Evolutionary conservation across 768 basidiomycete species (phyloP).

Genomic region (Suillus subaureus): DNA sequence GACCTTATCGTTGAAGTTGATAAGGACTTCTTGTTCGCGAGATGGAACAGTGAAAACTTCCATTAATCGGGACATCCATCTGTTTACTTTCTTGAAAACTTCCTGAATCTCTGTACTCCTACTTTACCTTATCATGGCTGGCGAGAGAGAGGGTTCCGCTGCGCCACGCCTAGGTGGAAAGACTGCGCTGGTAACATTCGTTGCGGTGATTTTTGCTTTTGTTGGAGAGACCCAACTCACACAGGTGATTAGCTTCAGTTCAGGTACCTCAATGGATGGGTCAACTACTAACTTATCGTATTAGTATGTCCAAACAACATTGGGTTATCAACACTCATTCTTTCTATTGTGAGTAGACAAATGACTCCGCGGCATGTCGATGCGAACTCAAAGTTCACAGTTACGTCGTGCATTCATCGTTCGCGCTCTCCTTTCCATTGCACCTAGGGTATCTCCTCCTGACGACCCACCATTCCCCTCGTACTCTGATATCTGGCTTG

Average conservation of each 20-base stretch:
- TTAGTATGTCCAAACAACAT: constrained; percentile 77
- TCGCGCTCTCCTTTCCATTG: constrained; percentile 77
- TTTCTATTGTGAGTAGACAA: constrained; percentile 73
- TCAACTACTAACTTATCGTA: constrained; percentile 12
- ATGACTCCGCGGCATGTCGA: not conserved
- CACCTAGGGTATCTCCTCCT: constrained; percentile 70
- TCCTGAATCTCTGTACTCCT: not conserved
- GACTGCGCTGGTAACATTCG: constrained; percentile 56
- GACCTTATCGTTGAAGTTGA: not conserved
- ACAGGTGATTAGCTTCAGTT: constrained; percentile 51
- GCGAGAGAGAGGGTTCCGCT: not conserved
- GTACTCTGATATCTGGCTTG: constrained; percentile 55
- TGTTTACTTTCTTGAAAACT: not conserved
- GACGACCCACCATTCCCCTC: constrained; percentile 49
- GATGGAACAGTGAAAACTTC: not conserved
- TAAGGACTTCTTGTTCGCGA: not conserved
- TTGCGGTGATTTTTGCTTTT: constrained; percentile 65
- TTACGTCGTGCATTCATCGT: constrained; percentile 85
- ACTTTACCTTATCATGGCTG: constrained; percentile 11
- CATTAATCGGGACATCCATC: not conserved
- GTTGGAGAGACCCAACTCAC: constrained; percentile 77
- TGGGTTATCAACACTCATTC: constrained; percentile 85
- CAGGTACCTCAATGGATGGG: not conserved
- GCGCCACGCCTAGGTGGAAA: constrained; percentile 46
- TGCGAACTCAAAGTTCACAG: constrained; percentile 40